A percentile compares a stretch with the other conserved stretches of the same genome.
These are phyloP conservation scores for Fusarium beomiforme DNA, from an alignment of 2,329 filamentous ascomycete species.

Conservation along the genomic window DNA sequence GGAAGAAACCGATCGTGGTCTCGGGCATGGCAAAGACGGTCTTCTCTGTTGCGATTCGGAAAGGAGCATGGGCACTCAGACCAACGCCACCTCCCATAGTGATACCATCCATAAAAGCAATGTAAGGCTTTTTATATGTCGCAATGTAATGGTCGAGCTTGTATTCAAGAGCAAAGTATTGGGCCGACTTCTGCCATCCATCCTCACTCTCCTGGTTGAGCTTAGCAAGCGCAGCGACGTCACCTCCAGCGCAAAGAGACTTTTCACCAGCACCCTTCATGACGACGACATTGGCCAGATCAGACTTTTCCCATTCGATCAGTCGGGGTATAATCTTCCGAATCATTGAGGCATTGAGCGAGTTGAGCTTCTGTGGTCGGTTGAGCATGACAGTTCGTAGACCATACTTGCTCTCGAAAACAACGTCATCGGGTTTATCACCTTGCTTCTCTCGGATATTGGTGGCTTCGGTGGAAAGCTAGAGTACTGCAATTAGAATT, in stretches of 20 bases:
- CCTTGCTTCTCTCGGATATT: constrained; percentile 65
- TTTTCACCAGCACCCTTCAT: constrained; percentile 88
- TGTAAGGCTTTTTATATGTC: constrained; percentile 91
- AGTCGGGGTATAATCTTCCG: constrained; percentile 91
- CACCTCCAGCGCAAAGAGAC: constrained; percentile 93
- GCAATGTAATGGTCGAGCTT: constrained; percentile 95
- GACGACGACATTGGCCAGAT: constrained; percentile 91
- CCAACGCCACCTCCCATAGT: constrained; percentile 99
- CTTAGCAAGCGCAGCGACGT: constrained; percentile 81
- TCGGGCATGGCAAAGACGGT: constrained; percentile 99
- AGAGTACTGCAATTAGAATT: constrained; percentile 23
- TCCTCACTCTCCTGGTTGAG: constrained; percentile 74
- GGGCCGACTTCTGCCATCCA: constrained; percentile 78
- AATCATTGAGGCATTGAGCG: constrained; percentile 93
- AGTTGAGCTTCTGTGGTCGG: constrained; percentile 89
- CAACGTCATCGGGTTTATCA: constrained; percentile 88
- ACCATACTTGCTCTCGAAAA: constrained; percentile 90
- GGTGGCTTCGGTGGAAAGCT: constrained; percentile 50
- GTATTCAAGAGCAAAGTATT: constrained; percentile 97
- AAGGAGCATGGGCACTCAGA: constrained; percentile 91
- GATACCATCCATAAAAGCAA: constrained; percentile 96
- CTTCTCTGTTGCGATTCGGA: constrained; percentile 94
- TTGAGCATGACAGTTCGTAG: constrained; percentile 94
- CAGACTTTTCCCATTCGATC: constrained; percentile 93
- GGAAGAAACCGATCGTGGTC: constrained; percentile 98